Evolutionary conservation across 306 rosid genomes (phyloP).

Genomic region (Alnus rubra): DNA sequence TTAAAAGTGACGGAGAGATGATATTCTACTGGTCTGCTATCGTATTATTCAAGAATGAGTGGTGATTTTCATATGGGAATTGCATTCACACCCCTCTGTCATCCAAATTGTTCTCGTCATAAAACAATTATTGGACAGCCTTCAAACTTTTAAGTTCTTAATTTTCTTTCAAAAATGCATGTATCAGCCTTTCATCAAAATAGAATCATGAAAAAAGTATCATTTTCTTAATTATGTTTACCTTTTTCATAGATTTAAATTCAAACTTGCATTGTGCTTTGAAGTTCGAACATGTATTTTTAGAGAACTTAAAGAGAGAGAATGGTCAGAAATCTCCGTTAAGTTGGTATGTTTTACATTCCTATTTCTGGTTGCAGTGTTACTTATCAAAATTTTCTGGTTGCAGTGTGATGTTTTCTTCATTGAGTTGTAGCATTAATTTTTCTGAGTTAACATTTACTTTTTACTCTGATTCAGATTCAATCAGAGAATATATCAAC

Average conservation of each 20-base stretch:
- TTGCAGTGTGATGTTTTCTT: background rate
- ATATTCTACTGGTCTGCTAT: background rate
- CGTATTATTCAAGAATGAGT: background rate
- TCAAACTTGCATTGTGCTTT: background rate
- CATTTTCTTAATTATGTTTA: background rate
- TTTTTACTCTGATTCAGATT: constrained; percentile 46
- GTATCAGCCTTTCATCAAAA: background rate
- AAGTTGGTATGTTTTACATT: background rate
- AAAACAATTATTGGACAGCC: background rate
- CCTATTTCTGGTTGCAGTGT: background rate
- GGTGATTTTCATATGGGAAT: background rate
- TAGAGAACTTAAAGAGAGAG: background rate
- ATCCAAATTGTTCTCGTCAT: background rate
- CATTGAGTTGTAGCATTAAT: background rate
- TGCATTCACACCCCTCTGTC: background rate
- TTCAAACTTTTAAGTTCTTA: background rate
- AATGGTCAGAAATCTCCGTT: background rate
- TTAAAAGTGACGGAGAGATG: background rate
- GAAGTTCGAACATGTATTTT: background rate
- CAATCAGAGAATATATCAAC: constrained; percentile 59
- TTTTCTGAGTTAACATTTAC: constrained; percentile 6
- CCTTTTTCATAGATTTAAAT: background rate
- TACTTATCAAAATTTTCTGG: background rate
- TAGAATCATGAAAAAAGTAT: background rate
- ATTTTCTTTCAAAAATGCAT: background rate